A percentile compares a stretch with the other conserved stretches of the same genome.
Evolutionary conservation across 139 green algal species (phyloP).

Genomic region (Chlamydomonas sp.): DNA sequence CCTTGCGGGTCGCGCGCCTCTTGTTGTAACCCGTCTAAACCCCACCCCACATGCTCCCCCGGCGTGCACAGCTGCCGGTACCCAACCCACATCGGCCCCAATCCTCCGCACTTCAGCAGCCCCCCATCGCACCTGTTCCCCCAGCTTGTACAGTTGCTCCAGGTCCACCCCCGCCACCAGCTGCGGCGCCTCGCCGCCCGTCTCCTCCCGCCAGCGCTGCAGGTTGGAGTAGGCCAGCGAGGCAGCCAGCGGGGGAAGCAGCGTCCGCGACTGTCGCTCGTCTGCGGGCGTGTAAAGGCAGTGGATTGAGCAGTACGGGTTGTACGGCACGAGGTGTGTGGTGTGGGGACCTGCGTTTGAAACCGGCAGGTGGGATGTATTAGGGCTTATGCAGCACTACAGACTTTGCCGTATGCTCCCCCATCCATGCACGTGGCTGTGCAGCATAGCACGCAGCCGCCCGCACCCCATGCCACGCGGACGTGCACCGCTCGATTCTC

Average conservation of each 20-base stretch:
- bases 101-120: background rate
- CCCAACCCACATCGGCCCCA: too few relatives aligned
- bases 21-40: background rate
- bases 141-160: conserved; percentile 39
- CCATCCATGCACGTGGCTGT: too few relatives aligned
- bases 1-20: background rate
- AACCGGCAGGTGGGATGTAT: too few relatives aligned
- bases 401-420: too few relatives aligned
- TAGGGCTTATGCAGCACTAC: too few relatives aligned
- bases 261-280: conserved; percentile 12
- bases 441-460: too few relatives aligned
- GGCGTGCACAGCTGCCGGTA: too few relatives aligned
- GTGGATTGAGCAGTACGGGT: background rate
- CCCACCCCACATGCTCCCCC: background rate
- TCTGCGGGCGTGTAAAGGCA: background rate
- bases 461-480: too few relatives aligned
- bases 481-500: too few relatives aligned
- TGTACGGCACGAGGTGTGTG: background rate
- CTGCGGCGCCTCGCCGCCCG: conserved; percentile 18
- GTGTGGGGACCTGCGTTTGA: too few relatives aligned
- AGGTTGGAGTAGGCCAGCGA: conserved; percentile 50
- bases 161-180: conserved; percentile 22
- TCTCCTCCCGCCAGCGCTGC: conserved; percentile 29
- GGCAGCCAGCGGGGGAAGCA: conserved; percentile 42
- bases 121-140: conserved; percentile 36